These are phyloP conservation scores for Colletotrichum graminicola DNA, from an alignment of 2,329 filamentous ascomycete species.

Conservation along the genomic window DNA sequence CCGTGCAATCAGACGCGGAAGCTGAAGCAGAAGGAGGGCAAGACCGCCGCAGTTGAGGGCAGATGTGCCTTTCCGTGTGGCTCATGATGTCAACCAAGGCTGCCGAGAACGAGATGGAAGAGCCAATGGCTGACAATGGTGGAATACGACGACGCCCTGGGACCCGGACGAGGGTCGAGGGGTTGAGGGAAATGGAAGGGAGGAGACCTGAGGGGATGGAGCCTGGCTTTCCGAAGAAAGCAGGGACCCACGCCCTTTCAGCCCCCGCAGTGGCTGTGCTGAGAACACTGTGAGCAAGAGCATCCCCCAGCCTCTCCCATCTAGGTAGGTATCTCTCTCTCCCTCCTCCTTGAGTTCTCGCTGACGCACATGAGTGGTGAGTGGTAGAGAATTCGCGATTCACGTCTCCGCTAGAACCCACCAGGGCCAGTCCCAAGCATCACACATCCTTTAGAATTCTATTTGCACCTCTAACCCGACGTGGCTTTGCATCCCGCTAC, in stretches of 20 bases:
- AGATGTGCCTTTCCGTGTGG: not conserved
- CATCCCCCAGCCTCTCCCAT: slow-evolving; percentile 23
- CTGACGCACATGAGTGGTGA: not conserved
- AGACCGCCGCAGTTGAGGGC: not conserved
- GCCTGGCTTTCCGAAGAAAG: slow-evolving; percentile 11
- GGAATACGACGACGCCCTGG: not conserved
- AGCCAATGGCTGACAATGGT: not conserved
- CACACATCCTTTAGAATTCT: slow-evolving; percentile 9
- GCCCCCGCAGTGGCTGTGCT: slow-evolving; percentile 41
- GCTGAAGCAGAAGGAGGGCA: not conserved
- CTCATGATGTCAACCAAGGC: slow-evolving; percentile 15
- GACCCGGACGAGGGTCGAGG: slow-evolving; percentile 1
- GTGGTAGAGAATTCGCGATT: not conserved
- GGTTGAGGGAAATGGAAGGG: slow-evolving; percentile 28
- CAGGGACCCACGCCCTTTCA: slow-evolving; percentile 18
- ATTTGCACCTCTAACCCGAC: slow-evolving; percentile 34
- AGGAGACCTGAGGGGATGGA: slow-evolving; percentile 37
- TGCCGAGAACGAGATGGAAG: slow-evolving; percentile 6
- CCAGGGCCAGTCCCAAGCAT: not conserved
- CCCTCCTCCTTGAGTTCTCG: not conserved
- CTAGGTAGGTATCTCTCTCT: not conserved
- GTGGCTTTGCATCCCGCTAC: slow-evolving; percentile 32
- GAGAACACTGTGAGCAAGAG: slow-evolving; percentile 12
- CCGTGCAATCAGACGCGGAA: not conserved
- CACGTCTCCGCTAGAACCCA: not conserved